Conservation (phyloP, 768 basidiomycete species). For the Sporobolomyces roseus region DNA sequence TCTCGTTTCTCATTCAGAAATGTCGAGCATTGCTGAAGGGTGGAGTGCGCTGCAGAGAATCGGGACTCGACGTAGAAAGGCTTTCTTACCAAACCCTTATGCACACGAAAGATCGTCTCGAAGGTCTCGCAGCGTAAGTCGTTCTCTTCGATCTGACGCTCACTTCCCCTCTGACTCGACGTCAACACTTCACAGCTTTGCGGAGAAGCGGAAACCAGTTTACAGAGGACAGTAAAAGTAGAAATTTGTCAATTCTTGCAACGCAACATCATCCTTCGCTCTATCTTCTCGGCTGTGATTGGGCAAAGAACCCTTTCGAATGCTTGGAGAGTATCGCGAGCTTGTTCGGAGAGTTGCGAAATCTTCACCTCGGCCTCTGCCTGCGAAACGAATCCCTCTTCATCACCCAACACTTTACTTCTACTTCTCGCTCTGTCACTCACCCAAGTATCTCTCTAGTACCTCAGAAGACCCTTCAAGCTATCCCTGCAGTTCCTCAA, state of each 20-base stretch:
- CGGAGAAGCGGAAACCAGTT: slow-evolving; percentile 40
- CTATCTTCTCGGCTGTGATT: no score
- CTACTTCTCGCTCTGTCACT: background rate
- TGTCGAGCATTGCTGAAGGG: no score
- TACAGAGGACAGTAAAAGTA: slow-evolving; percentile 17
- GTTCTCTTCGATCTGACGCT: no score
- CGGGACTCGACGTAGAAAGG: slow-evolving; percentile 87
- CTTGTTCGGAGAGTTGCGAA: background rate
- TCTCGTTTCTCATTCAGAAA: background rate
- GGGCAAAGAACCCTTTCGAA: no score
- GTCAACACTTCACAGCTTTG: slow-evolving; percentile 21
- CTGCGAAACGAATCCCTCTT: no score
- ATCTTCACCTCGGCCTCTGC: background rate
- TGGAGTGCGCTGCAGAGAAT: slow-evolving; percentile 10
- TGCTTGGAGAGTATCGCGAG: no score
- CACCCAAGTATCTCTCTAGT: background rate
- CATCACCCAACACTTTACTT: no score
- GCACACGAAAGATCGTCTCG: slow-evolving; percentile 67
- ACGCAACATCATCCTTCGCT: no score
- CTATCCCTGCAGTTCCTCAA: no score
- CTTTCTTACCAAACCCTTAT: slow-evolving; percentile 77
- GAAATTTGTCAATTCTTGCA: no score
- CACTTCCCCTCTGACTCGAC: no score
- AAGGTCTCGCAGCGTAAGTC: slow-evolving; percentile 70
- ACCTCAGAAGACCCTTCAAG: background rate